Conservation (phyloP, 2,329 filamentous ascomycete species). For the Chrysoporthe austroafricana region DNA sequence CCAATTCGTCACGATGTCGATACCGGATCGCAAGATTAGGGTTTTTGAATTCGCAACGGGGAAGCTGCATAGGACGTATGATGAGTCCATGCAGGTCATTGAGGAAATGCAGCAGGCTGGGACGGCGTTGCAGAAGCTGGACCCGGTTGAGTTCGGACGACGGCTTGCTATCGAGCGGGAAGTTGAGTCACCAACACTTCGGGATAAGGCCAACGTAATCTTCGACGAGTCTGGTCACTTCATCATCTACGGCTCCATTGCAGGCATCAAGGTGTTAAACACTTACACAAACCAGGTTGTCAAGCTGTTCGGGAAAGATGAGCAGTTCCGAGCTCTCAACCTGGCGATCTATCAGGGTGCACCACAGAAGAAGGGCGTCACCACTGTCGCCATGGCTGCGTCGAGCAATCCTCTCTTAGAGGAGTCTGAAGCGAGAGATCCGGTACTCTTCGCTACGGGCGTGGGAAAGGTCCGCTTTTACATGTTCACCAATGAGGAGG, state of each 20-base stretch:
- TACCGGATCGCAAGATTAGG: constrained; percentile 90
- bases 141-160: constrained; percentile 90
- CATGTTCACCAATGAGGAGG: constrained; percentile 93
- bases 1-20: constrained; percentile 85
- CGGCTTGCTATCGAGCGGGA: constrained; percentile 85
- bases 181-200: constrained; percentile 70
- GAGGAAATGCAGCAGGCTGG: constrained; percentile 97
- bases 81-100: constrained; percentile 87
- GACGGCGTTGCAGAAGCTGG: constrained; percentile 77
- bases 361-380: constrained; percentile 89
- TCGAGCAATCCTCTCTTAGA: constrained; percentile 90
- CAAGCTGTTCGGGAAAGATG: constrained; percentile 87
- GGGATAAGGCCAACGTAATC: constrained; percentile 78
- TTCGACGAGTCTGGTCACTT: constrained; percentile 98
- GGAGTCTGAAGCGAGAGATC: constrained; percentile 88
- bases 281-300: constrained; percentile 92
- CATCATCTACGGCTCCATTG: constrained; percentile 88
- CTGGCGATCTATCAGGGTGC: constrained; percentile 91
- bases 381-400: constrained; percentile 96
- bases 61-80: constrained; percentile 90
- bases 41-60: constrained; percentile 90
- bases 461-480: constrained; percentile 92
- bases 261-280: constrained; percentile 94
- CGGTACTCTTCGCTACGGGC: constrained; percentile 83
- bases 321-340: constrained; percentile 82